These are phyloP conservation scores for Picocystis sp. DNA, from an alignment of 163 green algal species.

Conservation along the genomic window DNA sequence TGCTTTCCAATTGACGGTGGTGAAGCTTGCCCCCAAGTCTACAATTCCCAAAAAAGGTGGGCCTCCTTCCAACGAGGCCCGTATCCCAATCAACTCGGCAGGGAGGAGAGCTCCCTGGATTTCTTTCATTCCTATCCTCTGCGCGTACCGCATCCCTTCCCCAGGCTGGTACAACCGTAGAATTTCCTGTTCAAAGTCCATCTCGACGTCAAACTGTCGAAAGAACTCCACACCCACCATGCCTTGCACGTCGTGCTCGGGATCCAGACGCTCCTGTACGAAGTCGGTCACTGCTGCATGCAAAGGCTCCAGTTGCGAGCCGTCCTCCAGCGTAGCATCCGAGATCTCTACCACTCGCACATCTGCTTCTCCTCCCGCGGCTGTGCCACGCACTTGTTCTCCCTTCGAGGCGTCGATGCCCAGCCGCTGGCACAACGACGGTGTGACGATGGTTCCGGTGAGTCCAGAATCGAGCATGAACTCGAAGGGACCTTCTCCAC, in stretches of 20 bases:
- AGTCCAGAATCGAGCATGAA: slow-evolving; percentile 10
- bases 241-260: slow-evolving; percentile 7
- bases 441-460: slow-evolving; percentile 3
- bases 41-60: slow-evolving; percentile 5
- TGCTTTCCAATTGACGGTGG: slow-evolving; percentile 6
- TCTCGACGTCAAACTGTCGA: slow-evolving; percentile 4
- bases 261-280: slow-evolving; percentile 7
- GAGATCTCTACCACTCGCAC: no score
- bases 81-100: no score
- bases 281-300: not conserved
- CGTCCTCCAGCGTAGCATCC: not conserved
- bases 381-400: no score
- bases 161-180: slow-evolving; percentile 4
- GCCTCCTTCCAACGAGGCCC: no score
- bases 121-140: no score
- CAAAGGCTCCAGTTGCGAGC: no score
- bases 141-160: no score
- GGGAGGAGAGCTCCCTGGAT: no score
- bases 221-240: slow-evolving; percentile 11
- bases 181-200: slow-evolving; percentile 1
- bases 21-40: slow-evolving; percentile 8
- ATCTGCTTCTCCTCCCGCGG: no score
- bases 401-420: not conserved
- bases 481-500: not conserved
- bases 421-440: not conserved